Evolutionary conservation across 495 filamentous ascomycete genomes (phyloP).

Genomic region (Delitschia confertaspora): DNA sequence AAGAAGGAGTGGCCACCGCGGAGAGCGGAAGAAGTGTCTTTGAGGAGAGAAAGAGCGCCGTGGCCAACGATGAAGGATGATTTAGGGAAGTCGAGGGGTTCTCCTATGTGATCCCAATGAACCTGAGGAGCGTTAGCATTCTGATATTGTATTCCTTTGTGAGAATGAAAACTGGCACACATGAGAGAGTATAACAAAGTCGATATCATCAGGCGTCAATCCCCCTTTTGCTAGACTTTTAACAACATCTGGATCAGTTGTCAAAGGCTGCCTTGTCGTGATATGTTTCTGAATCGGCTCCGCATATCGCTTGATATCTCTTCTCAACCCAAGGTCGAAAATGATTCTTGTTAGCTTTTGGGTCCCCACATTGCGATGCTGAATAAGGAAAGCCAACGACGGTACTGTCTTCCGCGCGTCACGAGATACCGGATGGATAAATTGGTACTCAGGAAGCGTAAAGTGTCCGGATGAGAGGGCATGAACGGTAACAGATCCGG

Average conservation of each 20-base stretch:
- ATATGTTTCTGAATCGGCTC: constrained; percentile 34
- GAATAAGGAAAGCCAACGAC: constrained; percentile 36
- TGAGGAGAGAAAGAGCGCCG: constrained; percentile 32
- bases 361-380: constrained; percentile 25
- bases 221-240: constrained; percentile 31
- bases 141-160: too few relatives aligned
- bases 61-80: constrained; percentile 36
- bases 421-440: constrained; percentile 29
- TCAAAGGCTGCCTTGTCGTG: constrained; percentile 32
- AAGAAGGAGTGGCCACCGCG: constrained; percentile 37
- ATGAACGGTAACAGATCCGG: constrained; percentile 14
- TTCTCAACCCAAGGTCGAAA: constrained; percentile 39
- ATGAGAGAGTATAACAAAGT: constrained; percentile 38
- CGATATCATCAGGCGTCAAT: constrained; percentile 34
- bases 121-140: constrained; percentile 14
- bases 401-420: constrained; percentile 29
- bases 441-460: constrained; percentile 37
- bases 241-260: constrained; percentile 32
- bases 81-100: constrained; percentile 34
- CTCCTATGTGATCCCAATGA: constrained; percentile 41
- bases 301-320: constrained; percentile 30
- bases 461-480: constrained; percentile 29
- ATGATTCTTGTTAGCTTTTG: constrained; percentile 32
- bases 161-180: constrained; percentile 19
- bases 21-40: constrained; percentile 22